phyloP scores from a whole-genome alignment of 768 basidiomycete genomes.

The Panellus pusillus region DNA sequence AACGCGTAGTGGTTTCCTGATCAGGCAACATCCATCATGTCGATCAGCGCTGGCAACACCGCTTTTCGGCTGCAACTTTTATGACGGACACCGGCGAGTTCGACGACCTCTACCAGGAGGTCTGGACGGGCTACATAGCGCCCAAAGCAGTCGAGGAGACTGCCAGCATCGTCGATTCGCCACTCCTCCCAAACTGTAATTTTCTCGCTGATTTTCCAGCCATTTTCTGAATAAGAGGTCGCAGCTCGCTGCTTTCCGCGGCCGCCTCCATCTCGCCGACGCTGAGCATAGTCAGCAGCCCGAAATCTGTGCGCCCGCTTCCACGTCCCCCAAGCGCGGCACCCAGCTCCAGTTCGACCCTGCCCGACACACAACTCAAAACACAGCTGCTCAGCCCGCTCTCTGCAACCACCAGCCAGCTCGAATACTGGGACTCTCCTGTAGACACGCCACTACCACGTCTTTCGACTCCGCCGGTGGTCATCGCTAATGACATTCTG shows the following conservation, averaged over 20 bases:
- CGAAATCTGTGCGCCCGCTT: conserved; percentile 1
- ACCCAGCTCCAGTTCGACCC: too few species aligned
- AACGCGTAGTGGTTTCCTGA: too few species aligned
- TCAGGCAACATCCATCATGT: too few species aligned
- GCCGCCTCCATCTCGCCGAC: neutral
- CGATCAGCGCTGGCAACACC: too few species aligned
- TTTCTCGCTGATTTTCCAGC: neutral
- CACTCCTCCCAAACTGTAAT: conserved; percentile 15
- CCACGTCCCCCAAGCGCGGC: conserved; percentile 10
- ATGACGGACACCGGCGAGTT: conserved; percentile 53
- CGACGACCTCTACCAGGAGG: conserved; percentile 53
- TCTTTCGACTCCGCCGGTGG: neutral
- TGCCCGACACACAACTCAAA: neutral
- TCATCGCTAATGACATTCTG: neutral
- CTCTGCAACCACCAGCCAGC: conserved; percentile 12
- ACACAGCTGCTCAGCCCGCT: conserved; percentile 12
- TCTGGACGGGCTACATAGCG: conserved; percentile 48
- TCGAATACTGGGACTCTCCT: conserved; percentile 21
- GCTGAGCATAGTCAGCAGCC: neutral
- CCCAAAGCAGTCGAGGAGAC: conserved; percentile 32
- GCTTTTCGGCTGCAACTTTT: too few species aligned
- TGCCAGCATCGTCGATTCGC: conserved; percentile 24
- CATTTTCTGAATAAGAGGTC: neutral
- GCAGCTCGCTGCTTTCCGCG: neutral
- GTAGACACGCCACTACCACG: neutral